Evolutionary conservation across 1,139 yeast genomes (phyloP), one percentile per base, ranked within the genome.

Genomic region (Candida tropicalis): DNA sequence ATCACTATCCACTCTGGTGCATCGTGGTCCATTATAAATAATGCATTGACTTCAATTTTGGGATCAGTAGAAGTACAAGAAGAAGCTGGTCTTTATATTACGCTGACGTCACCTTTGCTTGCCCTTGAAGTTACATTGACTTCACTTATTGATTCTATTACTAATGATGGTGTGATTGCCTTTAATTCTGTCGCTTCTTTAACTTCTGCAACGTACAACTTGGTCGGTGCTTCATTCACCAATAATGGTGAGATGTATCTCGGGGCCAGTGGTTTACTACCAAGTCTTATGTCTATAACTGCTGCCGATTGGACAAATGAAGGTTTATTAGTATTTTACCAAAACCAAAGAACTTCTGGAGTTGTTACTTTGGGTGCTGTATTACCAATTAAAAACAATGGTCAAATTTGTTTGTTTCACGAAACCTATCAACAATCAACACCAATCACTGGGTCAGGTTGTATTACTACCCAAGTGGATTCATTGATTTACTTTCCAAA

Each of bases 1-100:
- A n/a, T n/a, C n/a, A n/a, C n/a, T n/a, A 55, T 68, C 38, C 49
- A 55, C n/a, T 54, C 57, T 8, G 66, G 63, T 38, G 68, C 56
- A 12, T 64, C 57, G 46, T 67, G 65, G 63, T 66, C 73, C 22
- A 60, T 67, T 25, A 51, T 66, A 39, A 54, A 66, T 48, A 65
- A 65, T 46, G 61, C 62, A 17, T 40, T 54, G 39, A 48, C 60
- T 15, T 44, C 57, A 4, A 52, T 61, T 37, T 53, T 54, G 23
- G 68, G 70, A 11, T 38, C 43, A 18, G 52, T 66, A 26, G 33
- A 48, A 12, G 48, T 48, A 12, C 32, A 41, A 9, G 55, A 54
- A 23, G 49, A 58, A n/a, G 67, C 66, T 41, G 59, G 55, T 1
- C 58, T 65, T 35, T 65, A 56, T 41, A 45, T 45, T 7, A 39